Evolutionary conservation across 768 basidiomycete species (phyloP).

Genomic region (Tylopilus sp.): DNA sequence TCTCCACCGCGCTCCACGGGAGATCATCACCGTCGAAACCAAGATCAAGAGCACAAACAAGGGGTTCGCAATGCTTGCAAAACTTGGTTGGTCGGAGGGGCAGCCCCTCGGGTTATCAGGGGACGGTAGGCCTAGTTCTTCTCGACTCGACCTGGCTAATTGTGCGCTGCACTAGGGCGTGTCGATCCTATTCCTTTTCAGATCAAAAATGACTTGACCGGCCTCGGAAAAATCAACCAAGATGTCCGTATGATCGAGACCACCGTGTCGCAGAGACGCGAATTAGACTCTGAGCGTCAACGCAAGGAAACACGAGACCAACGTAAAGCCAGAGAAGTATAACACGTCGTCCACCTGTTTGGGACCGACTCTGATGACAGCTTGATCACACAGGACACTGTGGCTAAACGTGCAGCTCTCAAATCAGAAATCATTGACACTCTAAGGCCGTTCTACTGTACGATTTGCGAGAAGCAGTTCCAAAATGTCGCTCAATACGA

Average conservation of each 20-base stretch:
- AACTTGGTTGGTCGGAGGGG: constrained; percentile 82
- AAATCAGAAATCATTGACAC: constrained; percentile 65
- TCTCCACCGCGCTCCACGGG: constrained; percentile 46
- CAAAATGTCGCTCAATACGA: constrained; percentile 83
- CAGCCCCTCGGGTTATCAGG: constrained; percentile 71
- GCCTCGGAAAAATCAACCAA: constrained; percentile 74
- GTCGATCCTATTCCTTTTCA: constrained; percentile 82
- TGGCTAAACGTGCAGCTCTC: constrained; percentile 62
- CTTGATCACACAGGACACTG: constrained; percentile 45
- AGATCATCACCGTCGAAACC: constrained; percentile 78
- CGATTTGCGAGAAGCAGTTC: constrained; percentile 85
- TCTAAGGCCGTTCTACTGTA: constrained; percentile 75
- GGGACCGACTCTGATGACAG: constrained; percentile 7
- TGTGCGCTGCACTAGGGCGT: constrained; percentile 48
- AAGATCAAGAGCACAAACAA: constrained; percentile 76
- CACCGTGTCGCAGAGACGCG: constrained; percentile 79
- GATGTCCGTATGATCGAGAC: constrained; percentile 84
- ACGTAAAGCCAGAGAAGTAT: constrained; percentile 67
- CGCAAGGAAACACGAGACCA: constrained; percentile 79
- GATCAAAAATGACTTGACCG: constrained; percentile 72
- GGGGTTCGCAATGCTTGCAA: constrained; percentile 76
- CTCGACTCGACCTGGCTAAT: neutral
- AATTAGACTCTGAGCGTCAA: constrained; percentile 77
- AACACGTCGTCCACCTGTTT: neutral
- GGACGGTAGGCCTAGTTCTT: constrained; percentile 49